Base-by-base conservation (phyloP, 2,329 filamentous ascomycete genomes). In the Coniochaeta sp. region DNA sequence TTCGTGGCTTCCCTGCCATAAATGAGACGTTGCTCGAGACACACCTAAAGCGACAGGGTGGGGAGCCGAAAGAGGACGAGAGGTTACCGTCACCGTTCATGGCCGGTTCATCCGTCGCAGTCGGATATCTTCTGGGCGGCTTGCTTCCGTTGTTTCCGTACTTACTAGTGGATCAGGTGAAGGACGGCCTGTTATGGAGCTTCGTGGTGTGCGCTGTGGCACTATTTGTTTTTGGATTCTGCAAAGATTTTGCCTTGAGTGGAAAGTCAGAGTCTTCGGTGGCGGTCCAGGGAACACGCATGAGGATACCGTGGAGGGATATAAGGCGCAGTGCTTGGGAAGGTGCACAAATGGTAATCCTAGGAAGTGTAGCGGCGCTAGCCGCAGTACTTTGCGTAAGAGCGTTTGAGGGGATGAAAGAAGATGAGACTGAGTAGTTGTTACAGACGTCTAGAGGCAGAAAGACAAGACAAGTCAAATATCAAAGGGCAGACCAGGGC, bases 361-460 rank as follows among this genome's bases (percentile, higher is more conserved):
- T 72, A 17, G 70, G 70, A 3, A 68, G 68, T 24, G 65, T 71
- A 24, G 70, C 70, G 0, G 70, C 70, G 4, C 57, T 67, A 1
- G 67, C 68, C 10, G 70, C 70, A 9, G 68, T 72, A 5, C 40
- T 71, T n/a, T 72, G 69, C 57, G 70, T 72, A 28, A 64, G 65
- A 17, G 17, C 65, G 44, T 69, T 70, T 30, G 67, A 69, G n/a
- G 62, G 66, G 8, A 47, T 26, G 8, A 47, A 24, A 14, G 42
- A 24, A 47, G 42, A 47, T 17, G 5, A 17, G 10, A n/a, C 2
- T 40, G 34, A 36, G 34, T 12, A 36, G 34, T n/a, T n/a, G n/a
- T n/a, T n/a, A n/a, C n/a, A n/a, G n/a, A n/a, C n/a, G n/a, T n/a
- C n/a, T n/a, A n/a, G n/a, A n/a, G n/a, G n/a, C n/a, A n/a, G n/a